Conservation (phyloP, 768 basidiomycete genomes). For the Cystobasidiopsis lactophilus region DNA sequence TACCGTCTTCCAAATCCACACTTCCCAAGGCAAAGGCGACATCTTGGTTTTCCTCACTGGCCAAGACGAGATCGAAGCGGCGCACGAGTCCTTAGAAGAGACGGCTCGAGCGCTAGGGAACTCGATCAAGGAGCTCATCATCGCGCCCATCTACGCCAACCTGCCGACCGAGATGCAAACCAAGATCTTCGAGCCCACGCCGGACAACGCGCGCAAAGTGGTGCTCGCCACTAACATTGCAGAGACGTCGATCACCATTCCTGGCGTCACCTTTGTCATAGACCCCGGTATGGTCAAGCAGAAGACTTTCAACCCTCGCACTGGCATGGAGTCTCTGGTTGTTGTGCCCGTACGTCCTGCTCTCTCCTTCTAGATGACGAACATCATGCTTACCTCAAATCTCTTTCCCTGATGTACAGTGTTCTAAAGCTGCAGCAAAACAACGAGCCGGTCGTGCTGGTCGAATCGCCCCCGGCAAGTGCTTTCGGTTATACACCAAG, state of each 20-base stretch:
- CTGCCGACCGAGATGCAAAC: constrained; percentile 99
- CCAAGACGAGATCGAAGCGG: constrained; percentile 97
- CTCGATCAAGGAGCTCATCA: constrained; percentile 77
- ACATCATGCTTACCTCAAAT: neutral
- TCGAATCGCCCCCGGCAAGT: constrained; percentile 90
- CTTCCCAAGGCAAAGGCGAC: constrained; percentile 91
- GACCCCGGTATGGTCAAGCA: constrained; percentile 99
- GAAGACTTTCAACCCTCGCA: constrained; percentile 93
- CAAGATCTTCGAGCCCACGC: constrained; percentile 97
- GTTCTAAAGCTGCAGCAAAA: constrained; percentile 90
- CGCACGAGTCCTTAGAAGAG: constrained; percentile 86
- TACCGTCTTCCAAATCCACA: constrained; percentile 96
- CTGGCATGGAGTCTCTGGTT: constrained; percentile 90
- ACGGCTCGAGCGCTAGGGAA: constrained; percentile 85
- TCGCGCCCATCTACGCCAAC: constrained; percentile 97
- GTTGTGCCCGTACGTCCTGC: constrained; percentile 65
- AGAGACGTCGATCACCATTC: constrained; percentile 98
- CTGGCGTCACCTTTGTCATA: constrained; percentile 96
- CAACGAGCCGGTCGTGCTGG: constrained; percentile 93
- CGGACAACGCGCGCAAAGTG: constrained; percentile 85
- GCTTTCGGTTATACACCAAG: constrained; percentile 95
- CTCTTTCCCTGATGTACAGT: no score
- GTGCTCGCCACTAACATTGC: constrained; percentile 97
- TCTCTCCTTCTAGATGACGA: neutral
- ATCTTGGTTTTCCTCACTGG: constrained; percentile 95